Evolutionary conservation across 106 monocot genomes (phyloP), one percentile per base, ranked within the genome.

Genomic region (Triglochin maritima): DNA sequence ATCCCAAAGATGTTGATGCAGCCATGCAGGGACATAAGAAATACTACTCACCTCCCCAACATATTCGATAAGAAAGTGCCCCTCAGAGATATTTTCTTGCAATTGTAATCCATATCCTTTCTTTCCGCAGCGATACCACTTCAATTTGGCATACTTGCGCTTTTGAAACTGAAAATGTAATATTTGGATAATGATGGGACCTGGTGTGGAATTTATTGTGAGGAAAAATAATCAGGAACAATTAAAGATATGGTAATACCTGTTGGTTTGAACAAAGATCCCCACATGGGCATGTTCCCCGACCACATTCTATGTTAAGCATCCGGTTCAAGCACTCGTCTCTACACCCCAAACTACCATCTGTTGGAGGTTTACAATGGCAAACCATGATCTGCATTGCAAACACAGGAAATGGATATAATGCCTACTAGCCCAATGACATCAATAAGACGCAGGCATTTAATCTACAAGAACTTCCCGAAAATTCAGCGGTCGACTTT

Each of bases 31-130:
- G 29, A 29, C 29, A 29, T 29, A 29, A 29, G 29, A 29, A 29
- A 29, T 29, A 29, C 29, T 29, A 29, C 29, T 64, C 49, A 98
- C 96, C 88, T 98, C 96, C 56, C 96, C 96, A 74, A 98, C 91
- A 80, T 98, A 98, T 88, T 98, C 96, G 79, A 98, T 92, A 46
- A 98, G 88, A 81, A 98, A 98, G 62, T 81, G 68, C 50, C 96
- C 96, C 67, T 69, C 48, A 50, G 72, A 72, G 59, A 78, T 84
- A 79, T 77, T 71, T 85, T 92, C 80, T 14, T 72, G 78, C 62
- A 84, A 70, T 61, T 92, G 81, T 49, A 98, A 62, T 2, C 96
- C 96, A 79, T 74, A 77, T 6, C 96, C 96, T 74, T 98, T 98
- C 74, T 98, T 98, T 12, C 91, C 96, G 73, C 79, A 88, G 50